Base-by-base conservation (phyloP, 495 filamentous ascomycete genomes). In the Sabuloglossum arenarium region DNA sequence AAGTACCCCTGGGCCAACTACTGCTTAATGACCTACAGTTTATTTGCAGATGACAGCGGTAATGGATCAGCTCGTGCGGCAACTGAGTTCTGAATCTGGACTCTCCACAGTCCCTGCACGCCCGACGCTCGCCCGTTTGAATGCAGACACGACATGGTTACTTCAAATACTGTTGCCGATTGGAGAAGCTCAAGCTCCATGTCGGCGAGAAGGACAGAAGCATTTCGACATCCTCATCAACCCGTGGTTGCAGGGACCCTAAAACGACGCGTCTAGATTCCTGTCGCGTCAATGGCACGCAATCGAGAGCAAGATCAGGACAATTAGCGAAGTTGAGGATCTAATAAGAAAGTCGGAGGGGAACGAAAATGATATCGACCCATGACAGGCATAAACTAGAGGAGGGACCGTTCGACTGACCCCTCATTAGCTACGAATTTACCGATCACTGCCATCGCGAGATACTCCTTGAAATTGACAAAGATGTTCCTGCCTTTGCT, bases 131-230 rank as follows among this genome's bases (percentile, higher is more conserved):
- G 73, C 75, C 16, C 77, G 79, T 58, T 66, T 79, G 11, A 80
- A 79, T 57, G 77, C 73, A 24, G 77, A 80, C 63, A 78, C 76
- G 16, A 71, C 67, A 14, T 79, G 77, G 77, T 65, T 79, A 2
- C 60, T 79, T 23, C 73, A 75, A 55, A 62, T 79, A 6, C 77
- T 76, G 0, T 69, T 69, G 46, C 74, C 75, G 5, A 56, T 61
- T 1, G 58, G 60, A 14, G 62, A 60, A 16, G 49, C 59, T 42
- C 47, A 61, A 50, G 9, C 30, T 32, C 45, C 21, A n/a, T 16
- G 16, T 46, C 3, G 37, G 27, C 53, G 62, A 25, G 61, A 59
- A n/a, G 63, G 60, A 24, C 63, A 61, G 27, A 55, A 63, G 28
- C 73, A 71, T 57, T 78, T 69, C 64, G 76, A 77, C 61, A 70